Percentiles rank a stretch among this genome's conserved stretches.
Conservation (phyloP, 1,139 yeast species). For the Insectozyma bohioensis region DNA sequence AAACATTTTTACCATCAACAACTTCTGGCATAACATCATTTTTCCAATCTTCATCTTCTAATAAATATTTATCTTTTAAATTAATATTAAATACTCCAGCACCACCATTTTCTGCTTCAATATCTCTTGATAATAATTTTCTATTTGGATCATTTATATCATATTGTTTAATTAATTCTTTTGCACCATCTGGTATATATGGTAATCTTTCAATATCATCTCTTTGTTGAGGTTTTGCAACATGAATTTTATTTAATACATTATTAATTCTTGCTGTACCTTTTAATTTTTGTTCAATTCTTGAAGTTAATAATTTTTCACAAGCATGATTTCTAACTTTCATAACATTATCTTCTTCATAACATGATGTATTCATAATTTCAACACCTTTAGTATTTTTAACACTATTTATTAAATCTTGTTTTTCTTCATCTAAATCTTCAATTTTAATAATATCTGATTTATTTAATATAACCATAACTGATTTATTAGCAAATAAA, state of each 20-base stretch:
- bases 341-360: slow-evolving; percentile 94
- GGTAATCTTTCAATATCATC: slow-evolving; percentile 83
- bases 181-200: slow-evolving; percentile 74
- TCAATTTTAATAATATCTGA: slow-evolving; percentile 85
- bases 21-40: slow-evolving; percentile 96
- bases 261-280: slow-evolving; percentile 86
- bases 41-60: slow-evolving; percentile 98
- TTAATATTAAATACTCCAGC: slow-evolving; percentile 97
- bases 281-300: slow-evolving; percentile 96
- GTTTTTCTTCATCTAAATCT: slow-evolving; percentile 77
- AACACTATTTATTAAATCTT: slow-evolving; percentile 66
- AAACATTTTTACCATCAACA: slow-evolving; percentile 92
- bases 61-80: slow-evolving; percentile 83
- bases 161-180: slow-evolving; percentile 58
- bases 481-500: slow-evolving; percentile 93
- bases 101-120: slow-evolving; percentile 95
- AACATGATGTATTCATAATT: slow-evolving; percentile 89
- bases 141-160: slow-evolving; percentile 82
- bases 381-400: slow-evolving; percentile 77
- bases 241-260: slow-evolving; percentile 93
- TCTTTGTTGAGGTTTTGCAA: slow-evolving; percentile 84
- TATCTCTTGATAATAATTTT: slow-evolving; percentile 78
- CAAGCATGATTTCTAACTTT: slow-evolving; percentile 95
- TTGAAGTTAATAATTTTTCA: slow-evolving; percentile 89
- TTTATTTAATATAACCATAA: slow-evolving; percentile 92